Conservation (phyloP, 2,329 filamentous ascomycete species). For the Calonectria multiphialidica region DNA sequence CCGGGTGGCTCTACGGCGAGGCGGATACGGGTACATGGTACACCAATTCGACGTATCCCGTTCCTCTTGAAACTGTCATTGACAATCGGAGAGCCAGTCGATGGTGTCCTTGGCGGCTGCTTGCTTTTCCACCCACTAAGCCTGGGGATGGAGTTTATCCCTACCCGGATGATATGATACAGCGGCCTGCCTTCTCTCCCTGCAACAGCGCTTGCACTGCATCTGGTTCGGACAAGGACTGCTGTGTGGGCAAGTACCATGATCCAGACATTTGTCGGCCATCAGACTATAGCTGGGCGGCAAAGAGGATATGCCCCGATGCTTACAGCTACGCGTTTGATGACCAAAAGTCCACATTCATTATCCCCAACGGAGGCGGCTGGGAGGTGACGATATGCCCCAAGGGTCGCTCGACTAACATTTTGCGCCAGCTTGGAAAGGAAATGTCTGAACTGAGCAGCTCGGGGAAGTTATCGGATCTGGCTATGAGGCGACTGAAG, state of each 20-base stretch:
- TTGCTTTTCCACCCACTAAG: slow-evolving; percentile 74
- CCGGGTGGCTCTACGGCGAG: slow-evolving; percentile 68
- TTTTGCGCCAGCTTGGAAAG: slow-evolving; percentile 63
- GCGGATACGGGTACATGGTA: slow-evolving; percentile 68
- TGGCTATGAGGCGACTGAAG: slow-evolving; percentile 46
- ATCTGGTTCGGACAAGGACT: slow-evolving; percentile 75
- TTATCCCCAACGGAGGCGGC: slow-evolving; percentile 75
- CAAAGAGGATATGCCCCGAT: slow-evolving; percentile 84
- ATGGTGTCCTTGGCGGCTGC: slow-evolving; percentile 88
- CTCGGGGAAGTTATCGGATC: slow-evolving; percentile 52
- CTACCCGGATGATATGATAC: slow-evolving; percentile 81
- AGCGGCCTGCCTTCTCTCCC: slow-evolving; percentile 79
- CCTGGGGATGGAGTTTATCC: slow-evolving; percentile 83
- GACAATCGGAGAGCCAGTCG: slow-evolving; percentile 67
- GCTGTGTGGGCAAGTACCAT: slow-evolving; percentile 79
- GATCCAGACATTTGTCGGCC: slow-evolving; percentile 73
- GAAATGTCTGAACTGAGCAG: slow-evolving; percentile 62
- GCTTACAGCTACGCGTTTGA: slow-evolving; percentile 84
- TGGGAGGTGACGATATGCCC: slow-evolving; percentile 87
- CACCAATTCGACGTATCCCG: slow-evolving; percentile 74
- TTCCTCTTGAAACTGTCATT: slow-evolving; percentile 74
- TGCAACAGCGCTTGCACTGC: slow-evolving; percentile 83
- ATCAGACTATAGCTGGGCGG: slow-evolving; percentile 74
- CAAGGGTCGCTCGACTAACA: slow-evolving; percentile 68
- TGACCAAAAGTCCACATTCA: slow-evolving; percentile 70